Base-by-base conservation (phyloP, 2,329 filamentous ascomycete genomes). In the Zopfia rhizophila region DNA sequence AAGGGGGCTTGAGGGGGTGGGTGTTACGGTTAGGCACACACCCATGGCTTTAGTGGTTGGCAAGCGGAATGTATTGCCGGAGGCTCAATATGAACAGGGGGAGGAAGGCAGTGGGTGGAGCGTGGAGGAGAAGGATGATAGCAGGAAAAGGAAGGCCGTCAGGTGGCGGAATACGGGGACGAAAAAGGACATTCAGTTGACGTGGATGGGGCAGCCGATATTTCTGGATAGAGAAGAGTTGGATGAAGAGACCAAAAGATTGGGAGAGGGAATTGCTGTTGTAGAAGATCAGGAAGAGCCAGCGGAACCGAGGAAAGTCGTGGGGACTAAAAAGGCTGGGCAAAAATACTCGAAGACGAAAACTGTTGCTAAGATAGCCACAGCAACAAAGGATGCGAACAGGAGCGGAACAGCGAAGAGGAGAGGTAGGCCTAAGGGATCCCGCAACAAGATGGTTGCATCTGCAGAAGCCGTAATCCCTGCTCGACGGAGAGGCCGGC, bases 1-100 rank as follows among this genome's bases (percentile, higher is more conserved):
- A 41, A 75, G 79, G 38, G 87, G 87, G 1, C 66, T 92, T 29
- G 80, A 83, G 35, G 86, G 84, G 4, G 55, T 73, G 14, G 69
- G 70, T 6, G 70, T 73, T 14, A 68, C 63, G 1, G 22, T 68
- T 12, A 53, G 68, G 17, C 65, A 73, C 32, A 64, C 60, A 3
- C 62, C 63, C 16, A 35, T 2, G n/a, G n/a, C n/a, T n/a, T n/a
- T n/a, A n/a, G 23, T 12, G 12, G n/a, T n/a, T 17, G 5, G 1
- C 4, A 3, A 11, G 13, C 38, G 45, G n/a, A 42, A 33, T 19
- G 33, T 62, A 7, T 28, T 58, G 16, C 17, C 47, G 10, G 28
- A 48, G 21, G 30, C 10, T 7, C 18, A 11, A 21, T 17, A 41
- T 13, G 19, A 43, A 4, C 48, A 22, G 53, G 46, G 6, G 29